Base-by-base conservation (phyloP, 78 protist genomes). In the Dictyostelium purpureum region DNA sequence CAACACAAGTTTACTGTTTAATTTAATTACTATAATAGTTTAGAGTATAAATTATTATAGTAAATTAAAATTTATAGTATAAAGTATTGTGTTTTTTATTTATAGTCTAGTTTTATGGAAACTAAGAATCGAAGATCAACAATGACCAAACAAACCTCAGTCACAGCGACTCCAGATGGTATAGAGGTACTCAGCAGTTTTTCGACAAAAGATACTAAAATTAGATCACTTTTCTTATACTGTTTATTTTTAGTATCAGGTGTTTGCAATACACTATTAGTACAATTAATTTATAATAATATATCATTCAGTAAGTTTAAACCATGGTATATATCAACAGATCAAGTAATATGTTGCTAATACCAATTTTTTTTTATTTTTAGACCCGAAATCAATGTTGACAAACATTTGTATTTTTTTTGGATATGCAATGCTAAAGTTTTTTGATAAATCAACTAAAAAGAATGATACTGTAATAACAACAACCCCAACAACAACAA, bases 221-320 rank as follows among this genome's bases (percentile, higher is more conserved):
- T n/a, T n/a, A n/a, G n/a, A n/a, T n/a, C n/a, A n/a, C n/a, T n/a
- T n/a, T 67, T 42, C 5, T 51, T 42, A 11, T 82, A 37, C 19
- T 73, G 51, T 12, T 26, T 82, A 24, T 82, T 82, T 42, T 59
- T 82, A 28, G 38, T 35, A 2, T 82, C 90, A 26, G 90, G 90
- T 56, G 77, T 82, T n/a, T 14, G 47, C 19, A 82, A 82, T 70
- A 82, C 90, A 2, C 38, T 82, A 9, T 6, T 70, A 6, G 90
- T 82, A 18, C 90, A 82, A 70, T 56, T 82, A 28, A 82, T 82
- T 28, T 82, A 70, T 42, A 74, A 82, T 82, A 82, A 31, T 70
- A 74, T 67, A 31, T 19, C 65, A 52, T 82, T 82, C 42, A 74
- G 90, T 82, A 80, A 16, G 87, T 70, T 24, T 67, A n/a, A n/a